Base-by-base conservation (phyloP, 208 protist genomes). In the Crithidia brevicula region DNA sequence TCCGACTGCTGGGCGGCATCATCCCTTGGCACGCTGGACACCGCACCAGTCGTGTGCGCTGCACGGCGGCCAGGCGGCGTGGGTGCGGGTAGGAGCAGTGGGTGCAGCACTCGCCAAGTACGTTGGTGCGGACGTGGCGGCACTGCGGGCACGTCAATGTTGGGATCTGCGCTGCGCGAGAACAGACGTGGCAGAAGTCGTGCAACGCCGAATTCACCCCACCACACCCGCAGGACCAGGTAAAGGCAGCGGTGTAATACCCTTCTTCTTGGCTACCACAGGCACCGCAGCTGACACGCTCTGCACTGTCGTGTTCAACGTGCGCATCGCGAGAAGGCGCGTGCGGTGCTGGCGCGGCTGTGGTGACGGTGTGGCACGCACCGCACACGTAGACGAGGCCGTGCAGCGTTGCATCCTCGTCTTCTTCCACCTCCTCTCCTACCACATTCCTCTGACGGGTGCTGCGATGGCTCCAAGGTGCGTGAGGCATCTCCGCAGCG, bases 161-260 rank as follows among this genome's bases (percentile, higher is more conserved):
- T 56, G 59, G 56, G 49, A 3, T 54, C 45, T 22, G 49, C 25
- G 56, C 34, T 10, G 40, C 50, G 3, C 27, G 43, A 11, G 85
- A 87, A 50, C 89, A 95, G 10, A 42, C 56, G 47, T 68, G 57
- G 81, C 89, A 95, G 74, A 86, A 81, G 0, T 67, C 40, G 31
- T 78, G 74, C 18, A 77, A 16, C 10, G 85, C 77, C 27, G 56
- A 50, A 45, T 92, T 92, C 8, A 8, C 15, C 20, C 74, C 77
- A 0, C 89, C 89, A 40, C 89, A 95, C 16, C 86, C 84, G 77
- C 89, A 95, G 3, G 38, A 25, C 89, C 89, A 95, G 28, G 71
- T 74, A 60, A 92, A 92, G 62, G 74, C 82, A 16, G 65, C 67
- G 27, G 56, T 76, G 38, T 45, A 87, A 60, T 81, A 89, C 20